These are phyloP conservation scores for Knoxdaviesia proteae DNA, from an alignment of 2,329 filamentous ascomycete genomes.

Conservation along the genomic window DNA sequence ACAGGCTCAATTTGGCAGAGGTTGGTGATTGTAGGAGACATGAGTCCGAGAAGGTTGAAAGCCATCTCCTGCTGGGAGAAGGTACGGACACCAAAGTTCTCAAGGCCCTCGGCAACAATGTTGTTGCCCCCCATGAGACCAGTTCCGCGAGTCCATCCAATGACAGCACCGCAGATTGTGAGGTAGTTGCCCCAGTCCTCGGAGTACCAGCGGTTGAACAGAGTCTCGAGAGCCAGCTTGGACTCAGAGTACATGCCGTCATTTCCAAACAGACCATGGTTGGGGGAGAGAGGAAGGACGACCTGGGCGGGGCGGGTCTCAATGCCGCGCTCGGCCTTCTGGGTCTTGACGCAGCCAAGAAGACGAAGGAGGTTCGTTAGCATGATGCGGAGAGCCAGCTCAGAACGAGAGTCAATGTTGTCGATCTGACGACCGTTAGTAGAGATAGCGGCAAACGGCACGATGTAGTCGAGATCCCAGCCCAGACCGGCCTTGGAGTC, in stretches of 20 bases:
- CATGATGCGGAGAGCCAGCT: conserved; percentile 97
- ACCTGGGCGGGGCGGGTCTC: conserved; percentile 94
- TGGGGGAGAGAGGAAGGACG: conserved; percentile 85
- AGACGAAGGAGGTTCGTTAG: conserved; percentile 89
- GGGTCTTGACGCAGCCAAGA: conserved; percentile 70
- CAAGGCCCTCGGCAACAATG: conserved; percentile 87
- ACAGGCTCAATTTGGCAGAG: conserved; percentile 91
- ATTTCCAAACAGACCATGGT: conserved; percentile 95
- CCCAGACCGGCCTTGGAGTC: conserved; percentile 89
- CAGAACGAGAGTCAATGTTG: conserved; percentile 87
- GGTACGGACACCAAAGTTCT: conserved; percentile 88
- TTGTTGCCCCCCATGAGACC: conserved; percentile 98
- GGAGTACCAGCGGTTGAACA: conserved; percentile 97
- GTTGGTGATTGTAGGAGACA: conserved; percentile 86
- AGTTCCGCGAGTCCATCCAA: conserved; percentile 96
- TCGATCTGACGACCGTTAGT: conserved; percentile 97
- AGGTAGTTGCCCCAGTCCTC: conserved; percentile 96
- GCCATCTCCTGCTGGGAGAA: conserved; percentile 99
- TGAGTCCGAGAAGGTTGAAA: conserved; percentile 89
- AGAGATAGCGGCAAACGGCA: conserved; percentile 92
- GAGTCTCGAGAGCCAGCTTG: conserved; percentile 86
- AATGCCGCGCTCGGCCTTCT: conserved; percentile 73
- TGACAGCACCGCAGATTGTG: conserved; percentile 93
- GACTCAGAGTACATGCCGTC: conserved; percentile 97
- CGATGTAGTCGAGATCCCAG: conserved; percentile 91